Percentiles rank a stretch among this genome's conserved stretches.
Evolutionary conservation across 257 asterid species (phyloP).

Genomic region (Salvia rosmarinus): DNA sequence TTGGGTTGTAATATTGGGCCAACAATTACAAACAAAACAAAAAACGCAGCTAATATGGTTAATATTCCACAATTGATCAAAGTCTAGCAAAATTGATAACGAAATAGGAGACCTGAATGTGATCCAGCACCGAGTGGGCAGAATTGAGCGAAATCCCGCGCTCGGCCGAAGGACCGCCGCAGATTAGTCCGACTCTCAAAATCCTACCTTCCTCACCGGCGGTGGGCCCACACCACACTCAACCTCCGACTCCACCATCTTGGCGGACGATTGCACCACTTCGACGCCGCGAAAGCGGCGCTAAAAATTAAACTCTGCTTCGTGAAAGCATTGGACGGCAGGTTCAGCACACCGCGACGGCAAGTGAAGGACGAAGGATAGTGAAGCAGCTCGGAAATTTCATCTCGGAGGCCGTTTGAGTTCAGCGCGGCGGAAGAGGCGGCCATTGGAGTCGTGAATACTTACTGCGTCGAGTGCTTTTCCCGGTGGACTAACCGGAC

Average conservation of each 20-base stretch:
- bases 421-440: constrained; percentile 39
- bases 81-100: neutral
- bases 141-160: constrained; percentile 87
- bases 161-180: constrained; percentile 94
- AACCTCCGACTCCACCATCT: constrained; percentile 34
- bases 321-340: constrained; percentile 14
- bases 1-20: no score
- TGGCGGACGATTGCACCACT: constrained; percentile 42
- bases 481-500: constrained; percentile 27
- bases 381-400: neutral
- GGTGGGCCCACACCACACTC: constrained; percentile 34
- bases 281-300: constrained; percentile 34
- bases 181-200: constrained; percentile 69
- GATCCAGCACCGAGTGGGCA: constrained; percentile 91
- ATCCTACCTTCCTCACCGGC: constrained; percentile 44
- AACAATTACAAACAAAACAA: no score
- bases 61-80: neutral
- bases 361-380: neutral
- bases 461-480: constrained; percentile 6
- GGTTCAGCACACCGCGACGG: constrained; percentile 15
- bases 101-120: constrained; percentile 58
- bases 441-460: constrained; percentile 41
- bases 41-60: neutral
- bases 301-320: constrained; percentile 28
- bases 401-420: constrained; percentile 11